Conservation (phyloP, 2,329 filamentous ascomycete genomes). For the Monosporascus sp. region DNA sequence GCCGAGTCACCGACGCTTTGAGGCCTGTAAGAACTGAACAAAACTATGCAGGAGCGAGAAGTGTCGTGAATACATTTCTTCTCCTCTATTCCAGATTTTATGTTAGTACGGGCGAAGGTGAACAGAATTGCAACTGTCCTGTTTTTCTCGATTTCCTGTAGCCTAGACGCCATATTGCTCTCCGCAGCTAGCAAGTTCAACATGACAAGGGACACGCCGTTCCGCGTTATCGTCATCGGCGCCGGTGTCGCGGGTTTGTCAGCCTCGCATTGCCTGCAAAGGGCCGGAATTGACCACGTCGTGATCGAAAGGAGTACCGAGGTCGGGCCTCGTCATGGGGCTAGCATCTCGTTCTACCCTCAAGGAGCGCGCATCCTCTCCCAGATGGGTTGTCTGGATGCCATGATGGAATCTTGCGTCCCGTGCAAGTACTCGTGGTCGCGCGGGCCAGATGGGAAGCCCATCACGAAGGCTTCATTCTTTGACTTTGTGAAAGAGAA, state of each 20-base stretch:
- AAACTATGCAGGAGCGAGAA: no score
- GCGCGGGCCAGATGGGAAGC: neutral
- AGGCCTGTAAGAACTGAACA: no score
- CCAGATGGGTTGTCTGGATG: conserved; percentile 5
- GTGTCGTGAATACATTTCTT: no score
- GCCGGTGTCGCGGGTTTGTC: conserved; percentile 7
- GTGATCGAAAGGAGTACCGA: conserved; percentile 5
- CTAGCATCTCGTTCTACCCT: conserved; percentile 7
- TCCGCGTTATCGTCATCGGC: conserved; percentile 6
- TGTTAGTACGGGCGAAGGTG: no score
- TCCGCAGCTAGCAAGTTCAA: no score
- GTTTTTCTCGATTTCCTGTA: no score
- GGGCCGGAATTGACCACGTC: conserved; percentile 9
- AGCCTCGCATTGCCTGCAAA: conserved; percentile 7
- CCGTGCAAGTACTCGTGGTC: neutral
- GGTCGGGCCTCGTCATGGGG: conserved; percentile 4
- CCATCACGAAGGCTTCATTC: neutral
- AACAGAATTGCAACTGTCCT: no score
- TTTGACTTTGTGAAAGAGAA: no score
- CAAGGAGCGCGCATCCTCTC: conserved; percentile 6
- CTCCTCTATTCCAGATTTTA: no score
- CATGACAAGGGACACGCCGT: no score
- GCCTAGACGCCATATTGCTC: no score
- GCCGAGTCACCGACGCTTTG: no score
- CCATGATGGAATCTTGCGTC: neutral